Base-by-base conservation (phyloP, 202 grass and related monocot genomes). In the Brachypodium distachyon region DNA sequence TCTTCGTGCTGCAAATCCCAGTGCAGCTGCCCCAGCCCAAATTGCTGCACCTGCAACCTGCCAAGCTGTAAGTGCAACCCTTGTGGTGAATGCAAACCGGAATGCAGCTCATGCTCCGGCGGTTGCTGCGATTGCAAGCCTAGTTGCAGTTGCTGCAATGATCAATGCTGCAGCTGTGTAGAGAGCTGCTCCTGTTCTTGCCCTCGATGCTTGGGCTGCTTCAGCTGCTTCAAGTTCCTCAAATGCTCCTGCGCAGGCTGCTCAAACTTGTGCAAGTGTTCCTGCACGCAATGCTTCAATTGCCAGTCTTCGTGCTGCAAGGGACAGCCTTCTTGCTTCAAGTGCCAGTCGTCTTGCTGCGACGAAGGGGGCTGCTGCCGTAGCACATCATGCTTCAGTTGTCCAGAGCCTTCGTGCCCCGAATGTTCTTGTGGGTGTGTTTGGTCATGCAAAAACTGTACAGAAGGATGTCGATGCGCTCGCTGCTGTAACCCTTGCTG, bases 401-500 rank as follows among this genome's bases (percentile, higher is more conserved):
- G 64, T 64, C 77, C 82, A 7, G 86, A 67, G 12, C 87, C 67
- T 41, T 88, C 84, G 14, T 94, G 91, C 54, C 84, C 91, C 1
- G 82, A 87, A 42, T 88, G 79, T 27, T 94, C 91, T 22, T 94
- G 91, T 53, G 95, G 89, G 12, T 97, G 89, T 44, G 82, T 90
- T 31, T 94, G 86, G 86, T 86, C 94, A 4, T 94, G 94, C 78
- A 78, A 47, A 12, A 94, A 80, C 44, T 93, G 94, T 78, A 76
- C 70, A 83, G 86, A 90, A 37, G 92, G 81, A 47, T 90, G 94
- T 14, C 73, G 85, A 31, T 88, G 91, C 32, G 71, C 81, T 3
- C 76, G 81, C 68, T 84, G 88, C 67, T 52, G 70, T 38, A 93
- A 93, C 44, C 87, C 87, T 2, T 97, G 90, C 58, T 93, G 94